Evolutionary conservation across 164 flowering plant genomes (phyloP).

Genomic region (Nymphaea thermarum): DNA sequence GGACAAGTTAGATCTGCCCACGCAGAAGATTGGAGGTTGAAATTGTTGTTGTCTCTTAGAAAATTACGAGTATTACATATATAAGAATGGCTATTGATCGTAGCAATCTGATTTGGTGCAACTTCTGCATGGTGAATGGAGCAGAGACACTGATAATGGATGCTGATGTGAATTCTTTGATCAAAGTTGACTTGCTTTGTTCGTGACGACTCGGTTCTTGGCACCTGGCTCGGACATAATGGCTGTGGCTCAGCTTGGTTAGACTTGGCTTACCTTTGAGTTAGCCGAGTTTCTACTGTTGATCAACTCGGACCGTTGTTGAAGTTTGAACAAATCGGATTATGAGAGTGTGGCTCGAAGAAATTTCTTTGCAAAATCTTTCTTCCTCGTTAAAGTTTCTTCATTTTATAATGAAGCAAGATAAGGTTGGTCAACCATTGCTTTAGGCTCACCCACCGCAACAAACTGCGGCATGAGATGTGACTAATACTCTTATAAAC

Average conservation of each 20-base stretch:
- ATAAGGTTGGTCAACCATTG: neutral
- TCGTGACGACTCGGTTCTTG: neutral
- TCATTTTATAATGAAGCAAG: neutral
- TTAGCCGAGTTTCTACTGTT: too few species aligned
- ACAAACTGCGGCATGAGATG: neutral
- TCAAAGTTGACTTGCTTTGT: neutral
- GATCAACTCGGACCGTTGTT: neutral
- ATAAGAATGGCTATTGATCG: too few species aligned
- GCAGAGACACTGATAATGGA: neutral
- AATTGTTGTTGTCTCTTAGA: neutral
- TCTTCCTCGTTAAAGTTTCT: neutral
- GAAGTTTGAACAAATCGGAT: neutral
- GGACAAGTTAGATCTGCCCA: too few species aligned
- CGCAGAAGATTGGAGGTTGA: neutral
- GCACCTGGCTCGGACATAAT: neutral
- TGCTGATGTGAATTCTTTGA: neutral
- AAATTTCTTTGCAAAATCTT: neutral
- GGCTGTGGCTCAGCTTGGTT: too few species aligned
- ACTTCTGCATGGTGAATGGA: neutral
- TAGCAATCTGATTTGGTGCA: neutral
- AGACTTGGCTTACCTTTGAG: too few species aligned
- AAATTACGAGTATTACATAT: neutral
- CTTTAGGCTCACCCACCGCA: neutral
- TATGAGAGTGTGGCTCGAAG: neutral
- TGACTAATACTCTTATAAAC: neutral